Evolutionary conservation across 106 monocot genomes (phyloP).

Genomic region (Amphibolis antarctica): DNA sequence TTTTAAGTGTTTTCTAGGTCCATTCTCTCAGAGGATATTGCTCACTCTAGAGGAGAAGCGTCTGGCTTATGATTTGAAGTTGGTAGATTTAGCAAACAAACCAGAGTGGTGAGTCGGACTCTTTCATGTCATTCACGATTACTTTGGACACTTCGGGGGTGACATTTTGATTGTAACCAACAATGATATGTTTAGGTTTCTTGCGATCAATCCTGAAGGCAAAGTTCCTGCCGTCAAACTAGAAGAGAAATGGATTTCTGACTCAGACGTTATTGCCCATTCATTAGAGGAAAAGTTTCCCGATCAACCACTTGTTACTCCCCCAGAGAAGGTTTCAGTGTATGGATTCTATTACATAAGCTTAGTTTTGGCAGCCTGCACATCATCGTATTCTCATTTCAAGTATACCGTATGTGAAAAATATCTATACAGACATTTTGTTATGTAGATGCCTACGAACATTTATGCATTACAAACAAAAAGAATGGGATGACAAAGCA

Average conservation of each 20-base stretch:
- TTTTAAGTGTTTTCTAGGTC: conserved; percentile 29
- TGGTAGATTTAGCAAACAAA: conserved; percentile 63
- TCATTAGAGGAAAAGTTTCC: conserved; percentile 62
- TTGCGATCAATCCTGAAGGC: conserved; percentile 50
- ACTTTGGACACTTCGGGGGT: not conserved
- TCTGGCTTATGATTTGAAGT: conserved; percentile 63
- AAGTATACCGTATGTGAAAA: too few relatives aligned
- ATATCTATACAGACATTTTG: too few relatives aligned
- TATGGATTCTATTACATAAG: conserved; percentile 9
- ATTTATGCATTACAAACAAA: too few relatives aligned
- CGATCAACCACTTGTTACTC: conserved; percentile 40
- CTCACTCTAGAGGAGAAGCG: conserved; percentile 83
- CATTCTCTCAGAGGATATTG: conserved; percentile 80
- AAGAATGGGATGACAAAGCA: too few relatives aligned
- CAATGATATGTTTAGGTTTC: conserved; percentile 28
- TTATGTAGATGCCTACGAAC: too few relatives aligned
- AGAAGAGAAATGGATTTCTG: conserved; percentile 55
- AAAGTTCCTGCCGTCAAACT: conserved; percentile 56
- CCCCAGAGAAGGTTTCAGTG: conserved; percentile 48
- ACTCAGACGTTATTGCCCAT: conserved; percentile 67
- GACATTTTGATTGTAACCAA: not conserved
- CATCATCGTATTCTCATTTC: too few relatives aligned
- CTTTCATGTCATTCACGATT: not conserved
- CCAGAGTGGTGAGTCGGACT: conserved; percentile 54
- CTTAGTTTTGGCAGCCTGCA: not conserved